phyloP scores from a whole-genome alignment of 2,329 filamentous ascomycete species.

The Phoma sp. region DNA sequence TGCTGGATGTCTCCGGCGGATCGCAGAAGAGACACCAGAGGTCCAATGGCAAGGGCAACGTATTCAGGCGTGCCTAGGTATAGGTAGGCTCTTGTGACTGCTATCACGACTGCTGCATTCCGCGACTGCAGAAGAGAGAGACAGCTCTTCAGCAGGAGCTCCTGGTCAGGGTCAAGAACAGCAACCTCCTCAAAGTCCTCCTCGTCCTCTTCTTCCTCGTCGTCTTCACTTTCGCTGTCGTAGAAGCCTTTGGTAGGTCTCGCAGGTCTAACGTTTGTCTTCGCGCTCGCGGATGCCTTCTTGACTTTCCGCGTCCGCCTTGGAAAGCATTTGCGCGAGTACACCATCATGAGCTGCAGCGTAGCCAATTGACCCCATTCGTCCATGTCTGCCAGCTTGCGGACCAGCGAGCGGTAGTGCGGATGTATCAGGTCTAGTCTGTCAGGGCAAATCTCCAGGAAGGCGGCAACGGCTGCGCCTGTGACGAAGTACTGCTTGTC shows the following conservation, averaged over 20 bases:
- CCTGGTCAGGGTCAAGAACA: constrained; percentile 80
- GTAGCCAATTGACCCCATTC: constrained; percentile 95
- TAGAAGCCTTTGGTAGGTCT: constrained; percentile 76
- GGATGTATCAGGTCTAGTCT: constrained; percentile 87
- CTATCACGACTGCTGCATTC: constrained; percentile 90
- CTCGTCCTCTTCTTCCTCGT: constrained; percentile 54
- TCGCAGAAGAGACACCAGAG: constrained; percentile 83
- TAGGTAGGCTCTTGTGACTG: constrained; percentile 83
- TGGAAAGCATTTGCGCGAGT: constrained; percentile 88
- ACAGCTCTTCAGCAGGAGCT: constrained; percentile 79
- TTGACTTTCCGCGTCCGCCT: constrained; percentile 66
- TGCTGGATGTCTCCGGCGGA: constrained; percentile 87
- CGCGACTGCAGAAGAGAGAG: constrained; percentile 88
- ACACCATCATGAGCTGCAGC: constrained; percentile 80
- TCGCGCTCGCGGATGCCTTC: constrained; percentile 54
- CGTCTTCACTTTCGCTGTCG: constrained; percentile 58
- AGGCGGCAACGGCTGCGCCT: constrained; percentile 88
- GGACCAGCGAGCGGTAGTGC: constrained; percentile 84
- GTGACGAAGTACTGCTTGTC: constrained; percentile 98
- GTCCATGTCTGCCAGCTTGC: constrained; percentile 97
- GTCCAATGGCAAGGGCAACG: constrained; percentile 77
- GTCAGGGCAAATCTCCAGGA: constrained; percentile 87
- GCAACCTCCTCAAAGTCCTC: constrained; percentile 63
- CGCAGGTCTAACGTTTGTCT: constrained; percentile 44
- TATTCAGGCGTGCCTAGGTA: constrained; percentile 83